Evolutionary conservation across 1,284 basidiomycete genomes (phyloP), one percentile per base, ranked within the genome.

Genomic region (Polyporus tsugae): DNA sequence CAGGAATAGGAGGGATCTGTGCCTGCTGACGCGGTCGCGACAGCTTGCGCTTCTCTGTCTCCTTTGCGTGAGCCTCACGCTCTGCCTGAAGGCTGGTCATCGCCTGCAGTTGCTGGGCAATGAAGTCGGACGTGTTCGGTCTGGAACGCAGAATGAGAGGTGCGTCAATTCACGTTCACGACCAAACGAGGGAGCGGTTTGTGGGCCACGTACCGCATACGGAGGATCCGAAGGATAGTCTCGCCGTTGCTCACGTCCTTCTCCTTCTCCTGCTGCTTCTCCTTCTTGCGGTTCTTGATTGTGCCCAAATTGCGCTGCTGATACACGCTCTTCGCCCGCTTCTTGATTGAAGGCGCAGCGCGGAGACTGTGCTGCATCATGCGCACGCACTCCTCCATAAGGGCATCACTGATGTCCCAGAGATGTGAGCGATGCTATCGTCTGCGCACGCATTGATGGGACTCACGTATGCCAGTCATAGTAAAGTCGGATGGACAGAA

Each of bases 381-480:
- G 4, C 95, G 89, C 39, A 98, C 95, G 76, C 96, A 98, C 82
- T 98, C 96, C 79, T 98, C 95, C 95, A 97, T 97, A 44, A 97
- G 83, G 17, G 91, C 91, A 77, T 97, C 96, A 53, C 94, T 95
- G 75, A 22, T 62, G 49, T 52, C 52, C 33, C 46, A 17, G 58
- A 36, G 33, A 36, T 25, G 25, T 68, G 6, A 65, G 68, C 59
- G 10, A 10, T 35, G 60, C 68, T 46, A 75, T 63, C 36, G 33
- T 38, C 19, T 38, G 38, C 38, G 42, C 49, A 63, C 41, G 55
- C 53, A 39, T 41, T 19, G 13, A 11, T 57, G 39, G 46, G 7
- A 85, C 91, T 70, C 78, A 94, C 87, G 95, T 96, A 73, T 90
- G 87, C 95, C 94, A 96, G 77, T 98, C 96, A 76, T 98, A 98